Conservation (phyloP, 345 rosid species). For the Syzygium aromaticum region DNA sequence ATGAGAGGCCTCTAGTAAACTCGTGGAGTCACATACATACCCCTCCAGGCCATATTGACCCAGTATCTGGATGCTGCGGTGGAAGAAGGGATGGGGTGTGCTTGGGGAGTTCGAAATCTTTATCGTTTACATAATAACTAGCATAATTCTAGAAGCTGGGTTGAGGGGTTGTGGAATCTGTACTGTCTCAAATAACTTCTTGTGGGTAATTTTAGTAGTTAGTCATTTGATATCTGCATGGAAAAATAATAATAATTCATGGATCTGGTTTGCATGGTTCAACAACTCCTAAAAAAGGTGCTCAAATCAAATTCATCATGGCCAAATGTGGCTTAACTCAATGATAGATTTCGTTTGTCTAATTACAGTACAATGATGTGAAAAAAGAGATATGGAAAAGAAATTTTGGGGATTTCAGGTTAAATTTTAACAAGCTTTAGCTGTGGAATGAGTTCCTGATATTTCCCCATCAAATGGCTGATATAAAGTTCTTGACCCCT, state of each 20-base stretch:
- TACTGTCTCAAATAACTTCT: not conserved
- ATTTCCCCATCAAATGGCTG: not conserved
- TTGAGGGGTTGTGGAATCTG: not conserved
- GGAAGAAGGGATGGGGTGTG: not conserved
- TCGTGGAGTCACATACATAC: not conserved
- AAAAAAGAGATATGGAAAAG: not conserved
- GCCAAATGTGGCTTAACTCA: not conserved
- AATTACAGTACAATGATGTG: not conserved
- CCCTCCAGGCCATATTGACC: not conserved
- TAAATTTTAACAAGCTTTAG: not conserved
- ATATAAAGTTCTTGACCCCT: not conserved
- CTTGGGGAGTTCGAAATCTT: not conserved
- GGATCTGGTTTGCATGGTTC: not conserved
- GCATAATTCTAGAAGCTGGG: not conserved
- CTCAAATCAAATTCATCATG: not conserved
- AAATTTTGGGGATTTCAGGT: not conserved
- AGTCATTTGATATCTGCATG: not conserved
- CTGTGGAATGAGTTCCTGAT: not conserved
- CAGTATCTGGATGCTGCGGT: not conserved
- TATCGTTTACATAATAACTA: not conserved
- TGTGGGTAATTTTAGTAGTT: not conserved
- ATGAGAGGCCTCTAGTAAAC: not conserved
- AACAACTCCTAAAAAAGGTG: not conserved
- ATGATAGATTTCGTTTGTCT: not conserved
- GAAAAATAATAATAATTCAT: not conserved